These are phyloP conservation scores for Lachnellula cervina DNA, from an alignment of 2,329 filamentous ascomycete species.

Conservation along the genomic window DNA sequence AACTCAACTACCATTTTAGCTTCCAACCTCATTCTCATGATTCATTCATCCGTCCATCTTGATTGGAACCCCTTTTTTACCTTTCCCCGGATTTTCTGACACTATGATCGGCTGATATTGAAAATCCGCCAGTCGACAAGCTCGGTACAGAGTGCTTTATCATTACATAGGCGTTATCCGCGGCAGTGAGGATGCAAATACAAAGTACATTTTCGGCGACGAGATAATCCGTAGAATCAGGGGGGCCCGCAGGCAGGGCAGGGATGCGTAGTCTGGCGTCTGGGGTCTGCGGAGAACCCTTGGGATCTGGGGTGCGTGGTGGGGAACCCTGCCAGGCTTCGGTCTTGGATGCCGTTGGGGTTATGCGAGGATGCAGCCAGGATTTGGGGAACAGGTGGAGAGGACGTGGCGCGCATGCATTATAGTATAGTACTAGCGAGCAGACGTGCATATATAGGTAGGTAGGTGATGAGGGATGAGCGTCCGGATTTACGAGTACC, in stretches of 20 bases:
- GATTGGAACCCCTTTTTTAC: background rate
- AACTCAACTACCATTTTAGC: background rate
- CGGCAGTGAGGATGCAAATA: background rate
- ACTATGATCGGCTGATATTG: slow-evolving; percentile 7
- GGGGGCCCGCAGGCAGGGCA: background rate
- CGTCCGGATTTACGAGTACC: slow-evolving; percentile 9
- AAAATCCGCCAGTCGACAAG: slow-evolving; percentile 1
- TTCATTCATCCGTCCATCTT: background rate
- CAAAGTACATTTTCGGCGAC: background rate
- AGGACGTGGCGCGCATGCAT: background rate
- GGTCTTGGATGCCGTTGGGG: slow-evolving; percentile 12
- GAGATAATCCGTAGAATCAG: slow-evolving; percentile 8
- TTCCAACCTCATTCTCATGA: background rate
- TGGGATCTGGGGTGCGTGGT: background rate
- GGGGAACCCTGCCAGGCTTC: background rate
- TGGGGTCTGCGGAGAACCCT: background rate
- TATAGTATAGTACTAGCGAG: background rate
- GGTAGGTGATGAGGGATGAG: background rate
- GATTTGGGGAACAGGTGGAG: background rate
- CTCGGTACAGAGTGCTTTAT: background rate
- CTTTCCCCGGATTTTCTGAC: background rate
- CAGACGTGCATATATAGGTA: background rate
- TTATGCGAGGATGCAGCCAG: slow-evolving; percentile 14
- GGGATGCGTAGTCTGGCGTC: background rate
- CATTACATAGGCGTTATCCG: background rate